Evolutionary conservation across 1,139 yeast species (phyloP).

Genomic region (Lodderomyces jiufengensis): DNA sequence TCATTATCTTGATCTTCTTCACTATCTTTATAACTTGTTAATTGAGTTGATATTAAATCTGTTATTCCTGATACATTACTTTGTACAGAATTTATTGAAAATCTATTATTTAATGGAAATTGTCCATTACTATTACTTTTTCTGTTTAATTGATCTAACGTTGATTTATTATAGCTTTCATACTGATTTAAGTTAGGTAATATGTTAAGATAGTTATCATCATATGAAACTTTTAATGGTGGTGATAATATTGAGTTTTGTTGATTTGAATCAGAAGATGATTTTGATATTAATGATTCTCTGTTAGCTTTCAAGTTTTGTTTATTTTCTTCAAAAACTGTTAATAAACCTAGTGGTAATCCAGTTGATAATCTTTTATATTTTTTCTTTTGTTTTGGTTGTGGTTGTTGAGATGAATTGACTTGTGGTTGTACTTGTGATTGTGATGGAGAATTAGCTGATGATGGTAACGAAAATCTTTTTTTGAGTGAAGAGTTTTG

Average conservation of each 20-base stretch:
- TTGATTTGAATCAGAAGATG: background rate
- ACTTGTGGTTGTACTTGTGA: background rate
- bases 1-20: constrained; percentile 21
- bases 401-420: constrained; percentile 2
- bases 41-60: constrained; percentile 38
- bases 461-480: constrained; percentile 24
- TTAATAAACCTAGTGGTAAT: constrained; percentile 37
- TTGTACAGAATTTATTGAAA: constrained; percentile 38
- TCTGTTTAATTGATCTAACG: constrained; percentile 30
- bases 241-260: background rate
- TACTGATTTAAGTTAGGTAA: constrained; percentile 18
- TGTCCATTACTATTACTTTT: background rate
- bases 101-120: constrained; percentile 27
- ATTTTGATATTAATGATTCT: constrained; percentile 2
- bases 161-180: constrained; percentile 34
- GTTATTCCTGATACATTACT: constrained; percentile 43
- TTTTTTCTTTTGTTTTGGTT: constrained; percentile 16
- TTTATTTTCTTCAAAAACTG: constrained; percentile 36
- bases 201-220: constrained; percentile 29
- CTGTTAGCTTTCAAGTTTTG: constrained; percentile 1
- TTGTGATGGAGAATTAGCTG: constrained; percentile 1
- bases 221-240: constrained; percentile 17
- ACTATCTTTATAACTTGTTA: constrained; percentile 34
- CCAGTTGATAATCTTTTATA: constrained; percentile 38
- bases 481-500: constrained; percentile 30